Evolutionary conservation across 2,329 filamentous ascomycete species (phyloP).

Genomic region (Colletotrichum sojae): DNA sequence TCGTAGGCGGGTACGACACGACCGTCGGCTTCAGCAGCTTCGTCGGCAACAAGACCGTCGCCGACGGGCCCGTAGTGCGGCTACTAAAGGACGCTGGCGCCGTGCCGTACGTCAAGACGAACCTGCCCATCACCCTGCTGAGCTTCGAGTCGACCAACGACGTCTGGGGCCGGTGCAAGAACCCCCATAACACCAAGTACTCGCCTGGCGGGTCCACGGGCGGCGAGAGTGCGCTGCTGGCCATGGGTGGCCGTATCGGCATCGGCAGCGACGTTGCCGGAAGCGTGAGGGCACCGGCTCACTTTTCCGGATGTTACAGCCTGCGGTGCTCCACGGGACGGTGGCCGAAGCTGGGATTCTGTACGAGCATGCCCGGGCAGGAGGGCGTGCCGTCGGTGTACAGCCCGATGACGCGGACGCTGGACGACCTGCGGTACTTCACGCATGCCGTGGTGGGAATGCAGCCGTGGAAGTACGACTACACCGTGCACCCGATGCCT

Average conservation of each 20-base stretch:
- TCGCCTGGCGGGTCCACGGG: slow-evolving; percentile 92
- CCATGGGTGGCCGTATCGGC: slow-evolving; percentile 86
- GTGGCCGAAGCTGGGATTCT: slow-evolving; percentile 88
- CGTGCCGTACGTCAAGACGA: slow-evolving; percentile 94
- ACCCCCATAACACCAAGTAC: slow-evolving; percentile 87
- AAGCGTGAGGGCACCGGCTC: slow-evolving; percentile 87
- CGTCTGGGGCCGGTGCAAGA: slow-evolving; percentile 86
- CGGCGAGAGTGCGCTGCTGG: slow-evolving; percentile 86
- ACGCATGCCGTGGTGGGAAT: slow-evolving; percentile 82
- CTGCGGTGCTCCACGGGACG: slow-evolving; percentile 89
- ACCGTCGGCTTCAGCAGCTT: slow-evolving; percentile 85
- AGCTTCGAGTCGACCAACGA: slow-evolving; percentile 86
- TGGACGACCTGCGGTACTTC: slow-evolving; percentile 89
- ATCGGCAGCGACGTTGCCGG: slow-evolving; percentile 94
- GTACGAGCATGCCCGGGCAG: slow-evolving; percentile 92
- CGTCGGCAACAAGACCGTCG: slow-evolving; percentile 73
- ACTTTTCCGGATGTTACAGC: slow-evolving; percentile 91
- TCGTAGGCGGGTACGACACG: slow-evolving; percentile 86
- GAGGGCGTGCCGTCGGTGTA: slow-evolving; percentile 92
- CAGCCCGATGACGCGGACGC: slow-evolving; percentile 90
- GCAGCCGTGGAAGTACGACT: slow-evolving; percentile 91
- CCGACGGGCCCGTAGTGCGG: slow-evolving; percentile 81
- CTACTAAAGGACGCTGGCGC: slow-evolving; percentile 90
- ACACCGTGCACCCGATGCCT: slow-evolving; percentile 85
- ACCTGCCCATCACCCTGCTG: slow-evolving; percentile 86